Base-by-base conservation (phyloP, 148 eudicot species). In the Diospyros kaki region DNA sequence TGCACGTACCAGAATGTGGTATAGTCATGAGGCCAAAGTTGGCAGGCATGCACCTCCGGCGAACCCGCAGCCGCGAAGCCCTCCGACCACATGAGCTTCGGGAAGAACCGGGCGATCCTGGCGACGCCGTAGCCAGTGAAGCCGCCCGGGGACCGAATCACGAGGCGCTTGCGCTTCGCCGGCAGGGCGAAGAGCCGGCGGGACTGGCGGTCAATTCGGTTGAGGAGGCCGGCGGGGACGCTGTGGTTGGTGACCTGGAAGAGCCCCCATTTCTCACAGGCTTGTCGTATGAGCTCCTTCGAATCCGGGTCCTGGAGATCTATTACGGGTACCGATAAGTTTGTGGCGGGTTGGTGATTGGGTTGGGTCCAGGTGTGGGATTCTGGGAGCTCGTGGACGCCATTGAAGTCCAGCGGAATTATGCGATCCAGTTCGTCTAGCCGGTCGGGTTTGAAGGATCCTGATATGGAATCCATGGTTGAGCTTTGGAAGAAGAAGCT, bases 201-300 rank as follows among this genome's bases (percentile, higher is more conserved):
- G 6, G 80, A 50, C 67, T 83, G 80, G 40, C 3, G 38, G 69
- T 79, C 80, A 58, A 79, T 63, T 54, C 70, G 68, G n/a, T 72
- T 52, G 2, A 83, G 9, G n/a, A 83, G 75, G 9, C 43, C 40
- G 18, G 62, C 9, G 1, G 82, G 68, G 9, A 83, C 14, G 1
- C 85, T 78, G 53, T 83, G 85, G 73, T 76, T 76, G 42, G 56
- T 66, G 28, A 76, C 46, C 38, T 79, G 82, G 53, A 83, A 83
- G 44, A 83, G 45, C 3, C 85, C 85, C 81, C 80, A 77, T 6
- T 75, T 39, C 66, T 75, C 78, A 9, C 81, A 70, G 8, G 81
- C 81, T 44, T 74, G 61, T 60, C 70, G 38, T 9, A 81, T 52
- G 2, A 46, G 73, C 13, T 68, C 38, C 54, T 10, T 15, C 6